These are phyloP conservation scores for Cryphonectria carpinicola DNA, from an alignment of 2,329 filamentous ascomycete genomes.

Conservation along the genomic window DNA sequence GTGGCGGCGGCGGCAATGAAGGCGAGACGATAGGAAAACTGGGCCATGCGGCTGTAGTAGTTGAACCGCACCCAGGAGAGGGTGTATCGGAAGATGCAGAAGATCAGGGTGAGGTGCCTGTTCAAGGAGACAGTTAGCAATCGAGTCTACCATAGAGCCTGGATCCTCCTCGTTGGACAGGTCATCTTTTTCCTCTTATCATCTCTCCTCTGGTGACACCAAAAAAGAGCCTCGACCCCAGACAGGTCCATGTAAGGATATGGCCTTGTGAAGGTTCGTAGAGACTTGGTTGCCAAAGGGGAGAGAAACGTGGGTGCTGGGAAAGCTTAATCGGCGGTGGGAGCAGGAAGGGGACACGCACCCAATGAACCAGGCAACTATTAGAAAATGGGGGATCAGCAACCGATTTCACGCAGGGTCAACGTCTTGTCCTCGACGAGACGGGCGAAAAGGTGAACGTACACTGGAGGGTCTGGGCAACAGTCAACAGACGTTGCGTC, in stretches of 20 bases:
- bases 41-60: slow-evolving; percentile 76
- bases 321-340: slow-evolving; percentile 20
- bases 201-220: neutral
- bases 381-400: slow-evolving; percentile 39
- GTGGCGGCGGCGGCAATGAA: slow-evolving; percentile 89
- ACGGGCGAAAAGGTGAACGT: slow-evolving; percentile 47
- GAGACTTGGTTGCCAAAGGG: slow-evolving; percentile 22
- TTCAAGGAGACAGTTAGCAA: slow-evolving; percentile 22
- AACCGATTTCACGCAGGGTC: slow-evolving; percentile 32
- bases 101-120: slow-evolving; percentile 85
- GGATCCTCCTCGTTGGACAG: neutral
- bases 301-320: slow-evolving; percentile 25
- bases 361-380: slow-evolving; percentile 81
- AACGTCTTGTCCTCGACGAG: slow-evolving; percentile 26
- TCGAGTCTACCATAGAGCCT: neutral
- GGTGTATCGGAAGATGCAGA: slow-evolving; percentile 80
- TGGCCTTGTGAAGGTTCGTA: neutral
- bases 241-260: neutral
- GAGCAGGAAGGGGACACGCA: slow-evolving; percentile 52
- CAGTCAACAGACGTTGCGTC: slow-evolving; percentile 71
- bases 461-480: slow-evolving; percentile 94
- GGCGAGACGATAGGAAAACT: slow-evolving; percentile 84
- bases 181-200: neutral
- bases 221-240: neutral
- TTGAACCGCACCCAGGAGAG: slow-evolving; percentile 90